phyloP scores from a whole-genome alignment of 23 red algal genomes.

The Gracilariopsis chorda region DNA sequence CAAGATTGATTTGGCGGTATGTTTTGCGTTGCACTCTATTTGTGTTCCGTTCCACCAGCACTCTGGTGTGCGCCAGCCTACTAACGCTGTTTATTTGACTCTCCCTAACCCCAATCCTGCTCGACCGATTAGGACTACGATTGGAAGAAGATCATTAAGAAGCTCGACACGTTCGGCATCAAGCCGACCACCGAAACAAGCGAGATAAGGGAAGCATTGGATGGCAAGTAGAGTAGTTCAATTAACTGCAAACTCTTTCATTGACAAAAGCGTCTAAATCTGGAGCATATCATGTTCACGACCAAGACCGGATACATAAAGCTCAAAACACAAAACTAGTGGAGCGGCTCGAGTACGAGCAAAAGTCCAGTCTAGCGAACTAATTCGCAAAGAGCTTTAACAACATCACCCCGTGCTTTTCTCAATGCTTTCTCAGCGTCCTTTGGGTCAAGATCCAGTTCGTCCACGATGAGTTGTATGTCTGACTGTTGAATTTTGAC shows the following conservation, averaged over 20 bases:
- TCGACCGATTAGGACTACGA: conserved; percentile 2
- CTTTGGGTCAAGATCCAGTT: conserved; percentile 25
- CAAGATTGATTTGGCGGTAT: neutral
- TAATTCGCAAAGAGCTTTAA: conserved; percentile 29
- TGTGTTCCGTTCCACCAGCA: too few species aligned
- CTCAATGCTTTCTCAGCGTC: conserved; percentile 35
- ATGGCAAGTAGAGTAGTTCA: neutral
- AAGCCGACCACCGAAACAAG: conserved; percentile 3
- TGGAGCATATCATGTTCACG: neutral
- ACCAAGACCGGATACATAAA: neutral
- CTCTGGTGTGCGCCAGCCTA: too few species aligned
- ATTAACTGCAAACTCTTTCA: neutral
- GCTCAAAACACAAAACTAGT: neutral
- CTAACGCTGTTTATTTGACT: neutral
- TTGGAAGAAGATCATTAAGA: conserved; percentile 18
- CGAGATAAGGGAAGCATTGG: neutral
- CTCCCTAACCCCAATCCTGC: too few species aligned
- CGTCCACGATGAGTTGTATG: conserved; percentile 38
- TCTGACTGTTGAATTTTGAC: conserved; percentile 53
- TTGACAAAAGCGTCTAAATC: too few species aligned
- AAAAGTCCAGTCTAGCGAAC: neutral
- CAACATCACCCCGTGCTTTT: conserved; percentile 27
- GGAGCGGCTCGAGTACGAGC: neutral
- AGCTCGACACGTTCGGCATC: conserved; percentile 22
- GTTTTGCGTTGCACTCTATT: neutral